phyloP scores from a whole-genome alignment of 129 eudicot species.

The Apium graveolens region DNA sequence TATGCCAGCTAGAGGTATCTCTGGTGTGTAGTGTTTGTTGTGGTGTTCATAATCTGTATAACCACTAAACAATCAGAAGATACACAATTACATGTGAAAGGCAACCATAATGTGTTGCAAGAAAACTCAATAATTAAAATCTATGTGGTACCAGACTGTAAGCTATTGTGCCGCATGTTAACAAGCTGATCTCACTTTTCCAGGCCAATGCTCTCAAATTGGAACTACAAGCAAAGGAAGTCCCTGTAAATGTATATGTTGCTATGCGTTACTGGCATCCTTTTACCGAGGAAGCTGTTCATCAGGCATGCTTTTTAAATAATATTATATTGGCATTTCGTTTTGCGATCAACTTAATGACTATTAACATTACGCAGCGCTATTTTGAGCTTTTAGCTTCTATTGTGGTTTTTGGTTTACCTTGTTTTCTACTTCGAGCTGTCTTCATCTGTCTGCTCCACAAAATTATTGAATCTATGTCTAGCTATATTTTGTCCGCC shows the following conservation, averaged over 20 bases:
- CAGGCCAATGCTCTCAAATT: conserved; percentile 64
- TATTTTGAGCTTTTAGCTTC: not conserved
- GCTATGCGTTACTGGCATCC: conserved; percentile 98
- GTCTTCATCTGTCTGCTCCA: not conserved
- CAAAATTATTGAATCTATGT: not conserved
- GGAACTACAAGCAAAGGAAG: conserved; percentile 66
- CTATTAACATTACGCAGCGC: too few relatives aligned
- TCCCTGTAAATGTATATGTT: conserved; percentile 68
- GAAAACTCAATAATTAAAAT: not conserved
- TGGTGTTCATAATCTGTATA: not conserved
- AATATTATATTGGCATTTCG: not conserved
- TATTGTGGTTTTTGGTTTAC: not conserved
- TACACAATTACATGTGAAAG: not conserved
- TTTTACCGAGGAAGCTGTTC: conserved; percentile 91
- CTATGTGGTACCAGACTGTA: not conserved
- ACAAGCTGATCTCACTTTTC: conserved; percentile 15
- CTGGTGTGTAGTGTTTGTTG: too few relatives aligned
- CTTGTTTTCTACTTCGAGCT: not conserved
- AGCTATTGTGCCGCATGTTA: not conserved
- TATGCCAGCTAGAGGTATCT: not conserved
- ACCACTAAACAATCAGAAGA: not conserved
- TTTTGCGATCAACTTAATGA: not conserved
- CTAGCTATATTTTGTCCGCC: not conserved
- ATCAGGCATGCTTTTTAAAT: conserved; percentile 46
- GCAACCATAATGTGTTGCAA: not conserved